Evolutionary conservation across 169 alveolate species (phyloP).

Genomic region (Eimeria zaria): DNA sequence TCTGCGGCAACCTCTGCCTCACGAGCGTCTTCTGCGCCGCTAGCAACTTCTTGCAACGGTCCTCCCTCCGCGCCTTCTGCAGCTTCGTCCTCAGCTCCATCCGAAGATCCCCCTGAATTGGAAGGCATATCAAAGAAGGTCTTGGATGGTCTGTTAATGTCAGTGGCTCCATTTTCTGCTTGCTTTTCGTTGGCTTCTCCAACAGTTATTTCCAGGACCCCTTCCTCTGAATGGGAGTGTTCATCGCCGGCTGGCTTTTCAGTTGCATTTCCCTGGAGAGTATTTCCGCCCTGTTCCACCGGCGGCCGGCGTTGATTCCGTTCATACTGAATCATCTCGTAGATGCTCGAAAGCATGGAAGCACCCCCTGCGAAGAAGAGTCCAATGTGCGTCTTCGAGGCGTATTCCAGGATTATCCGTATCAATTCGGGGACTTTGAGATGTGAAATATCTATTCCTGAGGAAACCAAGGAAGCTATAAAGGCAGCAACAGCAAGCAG

Average conservation of each 20-base stretch:
- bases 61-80: background rate
- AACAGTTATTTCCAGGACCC: background rate
- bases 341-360: background rate
- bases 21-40: background rate
- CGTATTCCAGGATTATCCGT: background rate
- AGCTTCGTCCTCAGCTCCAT: background rate
- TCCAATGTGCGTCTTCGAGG: background rate
- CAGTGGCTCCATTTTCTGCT: background rate
- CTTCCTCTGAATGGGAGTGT: background rate
- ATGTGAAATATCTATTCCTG: background rate
- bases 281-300: background rate
- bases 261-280: background rate
- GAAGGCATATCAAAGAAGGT: too few species aligned
- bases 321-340: background rate
- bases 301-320: background rate
- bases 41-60: background rate
- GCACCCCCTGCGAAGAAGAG: constrained; percentile 21
- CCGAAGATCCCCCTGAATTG: too few species aligned
- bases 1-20: background rate
- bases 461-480: background rate
- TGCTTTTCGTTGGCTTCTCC: background rate
- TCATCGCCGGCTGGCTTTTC: background rate
- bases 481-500: background rate
- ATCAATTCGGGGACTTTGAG: background rate
- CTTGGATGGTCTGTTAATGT: background rate